phyloP scores from a whole-genome alignment of 257 asterid species.

The Solanum commersonii region DNA sequence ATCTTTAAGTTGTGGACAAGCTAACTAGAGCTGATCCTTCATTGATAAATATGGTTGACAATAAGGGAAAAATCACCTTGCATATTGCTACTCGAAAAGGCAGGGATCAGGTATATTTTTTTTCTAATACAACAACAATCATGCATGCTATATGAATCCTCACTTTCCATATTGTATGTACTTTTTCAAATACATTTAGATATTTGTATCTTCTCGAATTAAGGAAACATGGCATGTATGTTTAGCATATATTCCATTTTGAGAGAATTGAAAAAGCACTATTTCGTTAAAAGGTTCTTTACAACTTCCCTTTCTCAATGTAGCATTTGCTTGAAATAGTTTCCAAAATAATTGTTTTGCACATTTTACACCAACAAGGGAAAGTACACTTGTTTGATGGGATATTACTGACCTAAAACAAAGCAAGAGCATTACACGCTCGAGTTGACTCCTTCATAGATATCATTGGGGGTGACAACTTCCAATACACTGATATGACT shows the following conservation, averaged over 20 bases:
- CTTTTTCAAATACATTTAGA: no score
- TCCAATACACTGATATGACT: background rate
- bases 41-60: constrained; percentile 29
- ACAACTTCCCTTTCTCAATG: no score
- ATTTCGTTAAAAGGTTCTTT: no score
- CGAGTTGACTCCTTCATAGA: background rate
- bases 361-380: no score
- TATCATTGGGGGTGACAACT: background rate
- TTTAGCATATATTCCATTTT: no score
- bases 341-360: no score
- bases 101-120: constrained; percentile 15
- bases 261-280: no score
- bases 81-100: constrained; percentile 36
- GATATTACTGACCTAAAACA: constrained; percentile 1
- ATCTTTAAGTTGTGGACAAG: constrained; percentile 26
- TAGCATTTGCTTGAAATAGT: no score
- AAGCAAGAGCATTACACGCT: background rate
- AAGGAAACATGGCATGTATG: no score
- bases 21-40: constrained; percentile 18
- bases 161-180: no score
- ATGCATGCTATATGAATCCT: background rate
- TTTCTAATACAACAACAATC: background rate
- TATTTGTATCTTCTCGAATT: no score
- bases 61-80: constrained; percentile 31
- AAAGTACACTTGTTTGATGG: background rate